Evolutionary conservation across 2,329 filamentous ascomycete genomes (phyloP).

Genomic region (Scorias spongiosa): DNA sequence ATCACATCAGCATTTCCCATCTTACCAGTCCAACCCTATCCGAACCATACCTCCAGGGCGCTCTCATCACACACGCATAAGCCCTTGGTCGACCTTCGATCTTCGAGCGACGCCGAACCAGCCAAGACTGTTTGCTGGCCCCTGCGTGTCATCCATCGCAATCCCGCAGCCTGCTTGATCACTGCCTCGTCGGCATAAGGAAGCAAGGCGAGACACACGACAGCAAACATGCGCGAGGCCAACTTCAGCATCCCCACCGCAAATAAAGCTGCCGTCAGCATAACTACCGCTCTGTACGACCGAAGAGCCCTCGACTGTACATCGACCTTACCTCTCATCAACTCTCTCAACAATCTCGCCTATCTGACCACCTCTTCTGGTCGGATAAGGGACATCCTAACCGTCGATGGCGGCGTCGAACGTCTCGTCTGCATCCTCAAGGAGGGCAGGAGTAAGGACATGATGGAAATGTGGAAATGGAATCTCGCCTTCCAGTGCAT

Average conservation of each 20-base stretch:
- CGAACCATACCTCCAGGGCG: too few relatives aligned
- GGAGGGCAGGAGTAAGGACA: conserved; percentile 87
- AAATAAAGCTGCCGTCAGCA: conserved; percentile 98
- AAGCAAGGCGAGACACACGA: too few relatives aligned
- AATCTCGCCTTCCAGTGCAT: conserved; percentile 98
- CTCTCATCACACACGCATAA: too few relatives aligned
- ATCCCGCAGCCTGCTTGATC: too few relatives aligned
- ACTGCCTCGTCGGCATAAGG: too few relatives aligned
- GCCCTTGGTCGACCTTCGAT: too few relatives aligned
- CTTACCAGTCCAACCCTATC: too few relatives aligned
- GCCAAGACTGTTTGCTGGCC: too few relatives aligned
- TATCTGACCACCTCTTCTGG: conserved; percentile 97
- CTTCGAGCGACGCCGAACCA: too few relatives aligned
- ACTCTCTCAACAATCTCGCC: conserved; percentile 95
- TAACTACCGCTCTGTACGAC: conserved; percentile 96
- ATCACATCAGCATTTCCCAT: too few relatives aligned
- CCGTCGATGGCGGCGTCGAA: conserved; percentile 96
- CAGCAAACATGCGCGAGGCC: conserved; percentile 83
- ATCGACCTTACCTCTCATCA: conserved; percentile 91
- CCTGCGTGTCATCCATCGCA: too few relatives aligned
- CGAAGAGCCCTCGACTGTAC: conserved; percentile 95
- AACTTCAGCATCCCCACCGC: conserved; percentile 99
- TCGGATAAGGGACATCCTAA: conserved; percentile 92
- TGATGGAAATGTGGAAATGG: conserved; percentile 99
- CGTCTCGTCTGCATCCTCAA: conserved; percentile 94